Conservation (phyloP, 176 grass and related monocot genomes). For the Coix lacrymajobi region DNA sequence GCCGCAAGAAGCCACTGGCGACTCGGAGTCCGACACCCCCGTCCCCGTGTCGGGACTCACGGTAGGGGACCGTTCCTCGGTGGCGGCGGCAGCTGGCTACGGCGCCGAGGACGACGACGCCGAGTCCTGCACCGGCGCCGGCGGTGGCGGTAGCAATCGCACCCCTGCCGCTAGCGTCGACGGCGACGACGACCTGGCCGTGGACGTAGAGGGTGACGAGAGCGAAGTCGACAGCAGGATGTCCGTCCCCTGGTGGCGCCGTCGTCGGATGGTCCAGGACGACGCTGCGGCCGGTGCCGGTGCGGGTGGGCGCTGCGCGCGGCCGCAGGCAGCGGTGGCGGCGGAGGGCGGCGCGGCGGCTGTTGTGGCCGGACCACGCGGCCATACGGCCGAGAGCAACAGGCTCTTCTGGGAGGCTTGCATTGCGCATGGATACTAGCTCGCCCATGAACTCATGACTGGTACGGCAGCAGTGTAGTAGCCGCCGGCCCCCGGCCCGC, state of each 20-base stretch:
- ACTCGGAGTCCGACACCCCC: not conserved
- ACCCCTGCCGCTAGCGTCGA: not conserved
- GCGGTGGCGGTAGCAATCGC: not conserved
- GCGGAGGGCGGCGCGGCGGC: not conserved
- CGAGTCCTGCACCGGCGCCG: conserved; percentile 13
- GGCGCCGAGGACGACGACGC: conserved; percentile 2
- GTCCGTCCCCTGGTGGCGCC: conserved; percentile 7
- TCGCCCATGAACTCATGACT: not conserved
- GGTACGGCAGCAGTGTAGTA: not conserved
- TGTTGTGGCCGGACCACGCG: not conserved
- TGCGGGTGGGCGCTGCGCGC: not conserved
- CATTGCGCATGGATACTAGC: conserved; percentile 29
- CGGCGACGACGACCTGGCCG: not conserved
- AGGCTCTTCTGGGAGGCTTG: conserved; percentile 43
- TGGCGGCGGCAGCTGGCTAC: not conserved
- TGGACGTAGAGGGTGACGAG: not conserved
- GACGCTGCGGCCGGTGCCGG: not conserved
- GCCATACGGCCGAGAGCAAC: not conserved
- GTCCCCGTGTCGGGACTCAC: not conserved
- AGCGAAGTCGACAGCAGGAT: not conserved
- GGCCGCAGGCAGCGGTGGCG: not conserved
- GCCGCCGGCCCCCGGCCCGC: not conserved
- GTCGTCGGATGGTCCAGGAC: not conserved
- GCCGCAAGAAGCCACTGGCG: not conserved
- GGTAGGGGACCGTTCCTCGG: not conserved